Percentiles rank a stretch among this genome's conserved stretches.
Evolutionary conservation across 2,329 filamentous ascomycete species (phyloP).

Genomic region (Aspergillus jensenii): DNA sequence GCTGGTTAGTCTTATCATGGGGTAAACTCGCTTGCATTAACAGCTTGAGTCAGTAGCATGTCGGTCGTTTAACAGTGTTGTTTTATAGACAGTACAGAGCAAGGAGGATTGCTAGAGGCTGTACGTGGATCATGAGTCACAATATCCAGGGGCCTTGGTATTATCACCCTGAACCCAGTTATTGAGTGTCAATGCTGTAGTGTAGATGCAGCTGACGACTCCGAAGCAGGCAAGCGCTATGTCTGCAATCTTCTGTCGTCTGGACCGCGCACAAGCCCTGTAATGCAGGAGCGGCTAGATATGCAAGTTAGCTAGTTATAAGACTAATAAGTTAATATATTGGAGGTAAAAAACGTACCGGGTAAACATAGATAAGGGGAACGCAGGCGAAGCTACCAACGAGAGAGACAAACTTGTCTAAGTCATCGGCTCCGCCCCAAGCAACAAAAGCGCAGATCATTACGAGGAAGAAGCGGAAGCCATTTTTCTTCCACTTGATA

Average conservation of each 20-base stretch:
- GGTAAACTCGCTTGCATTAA: background rate
- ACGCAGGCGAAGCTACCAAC: conserved; percentile 98
- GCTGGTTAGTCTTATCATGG: background rate
- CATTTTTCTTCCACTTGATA: conserved; percentile 99
- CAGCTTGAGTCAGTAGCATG: background rate
- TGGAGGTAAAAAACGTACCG: conserved; percentile 61
- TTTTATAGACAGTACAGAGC: background rate
- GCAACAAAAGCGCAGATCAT: conserved; percentile 82
- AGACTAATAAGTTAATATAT: background rate
- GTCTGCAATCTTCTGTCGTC: conserved; percentile 69
- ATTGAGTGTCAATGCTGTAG: conserved; percentile 78
- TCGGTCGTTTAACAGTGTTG: background rate
- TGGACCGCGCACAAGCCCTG: conserved; percentile 70
- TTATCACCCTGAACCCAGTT: conserved; percentile 72
- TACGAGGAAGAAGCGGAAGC: conserved; percentile 92
- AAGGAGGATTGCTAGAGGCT: background rate
- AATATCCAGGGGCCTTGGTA: conserved; percentile 62
- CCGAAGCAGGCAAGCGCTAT: conserved; percentile 78
- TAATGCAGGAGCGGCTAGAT: conserved; percentile 83
- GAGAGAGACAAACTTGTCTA: conserved; percentile 96
- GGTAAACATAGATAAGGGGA: conserved; percentile 95
- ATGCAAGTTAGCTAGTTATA: conserved; percentile 6
- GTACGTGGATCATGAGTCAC: conserved; percentile 46
- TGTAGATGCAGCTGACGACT: conserved; percentile 84
- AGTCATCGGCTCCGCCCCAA: conserved; percentile 86